Evolutionary conservation across 495 filamentous ascomycete genomes (phyloP), one percentile per base, ranked within the genome.

Genomic region (Parathielavia hyrcaniae): DNA sequence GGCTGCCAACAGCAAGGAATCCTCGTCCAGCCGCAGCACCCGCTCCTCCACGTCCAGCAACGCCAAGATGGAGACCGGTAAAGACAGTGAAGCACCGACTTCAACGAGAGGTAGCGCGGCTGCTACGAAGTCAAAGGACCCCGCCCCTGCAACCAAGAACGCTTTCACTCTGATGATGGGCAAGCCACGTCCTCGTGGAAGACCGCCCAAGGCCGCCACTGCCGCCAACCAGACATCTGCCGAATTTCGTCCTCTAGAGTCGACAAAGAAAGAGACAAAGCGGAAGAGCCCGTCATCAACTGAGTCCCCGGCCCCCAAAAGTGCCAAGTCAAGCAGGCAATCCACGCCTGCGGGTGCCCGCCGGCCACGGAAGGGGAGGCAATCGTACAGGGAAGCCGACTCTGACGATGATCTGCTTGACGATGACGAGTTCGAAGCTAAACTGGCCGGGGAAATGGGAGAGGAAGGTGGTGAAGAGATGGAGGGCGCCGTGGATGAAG

Each of bases 391-490:
- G 58, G 71, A 75, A 51, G 62, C 81, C 64, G 70, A 87, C 19
- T 73, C 74, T 1, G 78, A 78, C 34, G 93, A 95, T 56, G 86
- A 89, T 61, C 83, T 86, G 64, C 66, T 91, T 3, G 86, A 83
- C 58, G 91, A 96, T 55, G 78, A 83, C 32, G 84, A 86, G 61
- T 95, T 88, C 64, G 81, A 88, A 58, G 69, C 76, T 7, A 83
- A 86, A 62, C 76, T 95, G 4, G 83, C 86, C 6, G 77, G 82
- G 26, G 76, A 88, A 38, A 30, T 75, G 9, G 70, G 58, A 6
- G 77, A 83, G n/a, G 79, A 80, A 39, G 73, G 83, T 1, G 6
- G 14, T 4, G 34, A 80, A n/a, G 71, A 73, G 10, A 65, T 73
- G 61, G 79, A 68, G 36, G 64, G 63, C 35, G n/a, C 53, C 0